A percentile compares a stretch with the other conserved stretches of the same genome.
These are phyloP conservation scores for rapeseed (Brassica napus) DNA, from an alignment of 345 rosid species.

Conservation along the genomic window DNA sequence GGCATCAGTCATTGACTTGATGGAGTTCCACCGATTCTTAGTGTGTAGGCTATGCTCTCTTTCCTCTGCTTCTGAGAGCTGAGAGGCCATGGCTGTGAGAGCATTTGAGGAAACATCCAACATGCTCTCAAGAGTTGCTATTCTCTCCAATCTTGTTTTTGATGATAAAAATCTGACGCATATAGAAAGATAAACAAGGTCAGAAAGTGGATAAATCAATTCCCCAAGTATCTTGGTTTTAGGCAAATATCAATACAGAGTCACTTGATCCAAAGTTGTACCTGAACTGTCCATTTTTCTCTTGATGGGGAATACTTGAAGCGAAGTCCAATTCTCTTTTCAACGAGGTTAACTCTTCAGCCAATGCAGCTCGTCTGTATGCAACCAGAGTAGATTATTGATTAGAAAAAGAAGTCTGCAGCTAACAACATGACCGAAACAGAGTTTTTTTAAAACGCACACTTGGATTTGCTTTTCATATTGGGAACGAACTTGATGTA, in stretches of 20 bases:
- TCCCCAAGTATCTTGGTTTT: neutral
- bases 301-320: constrained; percentile 49
- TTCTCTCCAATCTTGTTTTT: constrained; percentile 64
- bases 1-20: constrained; percentile 72
- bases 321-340: constrained; percentile 58
- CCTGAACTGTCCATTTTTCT: constrained; percentile 63
- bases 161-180: constrained; percentile 51
- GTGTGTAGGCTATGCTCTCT: constrained; percentile 58
- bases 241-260: neutral
- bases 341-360: constrained; percentile 62
- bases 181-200: constrained; percentile 28
- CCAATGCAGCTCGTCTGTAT: constrained; percentile 60
- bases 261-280: constrained; percentile 13
- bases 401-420: constrained; percentile 16
- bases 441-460: constrained; percentile 44
- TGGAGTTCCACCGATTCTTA: constrained; percentile 69
- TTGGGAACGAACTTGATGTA: constrained; percentile 71
- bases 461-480: constrained; percentile 75
- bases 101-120: constrained; percentile 67
- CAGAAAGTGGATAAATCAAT: constrained; percentile 24
- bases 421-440: constrained; percentile 15
- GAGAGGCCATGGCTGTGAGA: constrained; percentile 74
- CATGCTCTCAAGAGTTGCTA: constrained; percentile 70
- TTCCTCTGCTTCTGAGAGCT: constrained; percentile 83
- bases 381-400: constrained; percentile 15